phyloP scores from a whole-genome alignment of 2,329 filamentous ascomycete species.

The Ascochyta pisi region DNA sequence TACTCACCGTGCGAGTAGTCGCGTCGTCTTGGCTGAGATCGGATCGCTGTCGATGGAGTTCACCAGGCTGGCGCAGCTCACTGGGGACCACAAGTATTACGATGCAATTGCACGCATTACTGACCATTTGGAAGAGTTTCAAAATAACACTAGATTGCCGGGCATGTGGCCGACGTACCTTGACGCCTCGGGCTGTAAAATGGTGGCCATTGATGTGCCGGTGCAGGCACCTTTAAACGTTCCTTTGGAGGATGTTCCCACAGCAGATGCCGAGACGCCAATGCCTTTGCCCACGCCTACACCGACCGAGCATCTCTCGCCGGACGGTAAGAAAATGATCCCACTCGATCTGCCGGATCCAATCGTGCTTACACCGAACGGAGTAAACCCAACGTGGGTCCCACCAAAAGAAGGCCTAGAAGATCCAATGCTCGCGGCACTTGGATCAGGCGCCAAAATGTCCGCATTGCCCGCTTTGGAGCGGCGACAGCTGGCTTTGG shows the following conservation, averaged over 20 bases:
- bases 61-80: slow-evolving; percentile 56
- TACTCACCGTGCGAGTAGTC: slow-evolving; percentile 49
- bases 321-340: slow-evolving; percentile 43
- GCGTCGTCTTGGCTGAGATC: slow-evolving; percentile 56
- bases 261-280: not conserved
- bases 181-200: slow-evolving; percentile 51
- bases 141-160: slow-evolving; percentile 54
- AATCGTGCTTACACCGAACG: slow-evolving; percentile 32
- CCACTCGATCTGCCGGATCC: slow-evolving; percentile 40
- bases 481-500: slow-evolving; percentile 36
- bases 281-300: slow-evolving; percentile 13
- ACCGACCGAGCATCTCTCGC: slow-evolving; percentile 31
- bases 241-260: slow-evolving; percentile 1
- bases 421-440: slow-evolving; percentile 17
- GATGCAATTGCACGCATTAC: slow-evolving; percentile 57
- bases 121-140: slow-evolving; percentile 52
- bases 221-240: slow-evolving; percentile 26
- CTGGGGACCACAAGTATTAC: slow-evolving; percentile 56
- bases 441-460: slow-evolving; percentile 21
- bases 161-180: slow-evolving; percentile 59
- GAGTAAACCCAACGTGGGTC: slow-evolving; percentile 23
- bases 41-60: slow-evolving; percentile 59
- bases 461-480: slow-evolving; percentile 19
- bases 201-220: slow-evolving; percentile 31
- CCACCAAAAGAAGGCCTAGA: slow-evolving; percentile 11